These are phyloP conservation scores for Suhomyces chickasaworum DNA, from an alignment of 1,139 yeast species.

Conservation along the genomic window DNA sequence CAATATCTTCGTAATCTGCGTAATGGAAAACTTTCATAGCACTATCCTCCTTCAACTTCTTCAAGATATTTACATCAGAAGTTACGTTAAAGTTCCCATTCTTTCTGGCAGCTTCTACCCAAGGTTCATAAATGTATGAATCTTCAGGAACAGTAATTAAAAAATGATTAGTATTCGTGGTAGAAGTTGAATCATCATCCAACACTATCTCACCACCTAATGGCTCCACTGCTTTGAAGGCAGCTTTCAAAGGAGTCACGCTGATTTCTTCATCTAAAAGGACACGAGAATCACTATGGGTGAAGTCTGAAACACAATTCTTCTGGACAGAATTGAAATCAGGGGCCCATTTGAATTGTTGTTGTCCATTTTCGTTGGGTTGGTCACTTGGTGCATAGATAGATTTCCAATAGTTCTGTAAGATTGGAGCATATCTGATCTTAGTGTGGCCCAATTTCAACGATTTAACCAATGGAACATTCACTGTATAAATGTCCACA, in stretches of 20 bases:
- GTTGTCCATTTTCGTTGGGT: conserved; percentile 29
- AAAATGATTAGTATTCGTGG: conserved; percentile 13
- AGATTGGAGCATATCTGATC: conserved; percentile 71
- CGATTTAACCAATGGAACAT: conserved; percentile 68
- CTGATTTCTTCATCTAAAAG: conserved; percentile 55
- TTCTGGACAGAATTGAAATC: conserved; percentile 71
- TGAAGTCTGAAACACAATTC: conserved; percentile 54
- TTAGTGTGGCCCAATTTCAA: conserved; percentile 56
- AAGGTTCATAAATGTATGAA: conserved; percentile 63
- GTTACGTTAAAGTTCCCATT: conserved; percentile 31
- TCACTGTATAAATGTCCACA: conserved; percentile 78
- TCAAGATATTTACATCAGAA: conserved; percentile 26
- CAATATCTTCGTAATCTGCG: conserved; percentile 88
- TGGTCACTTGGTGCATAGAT: conserved; percentile 38
- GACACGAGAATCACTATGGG: conserved; percentile 60
- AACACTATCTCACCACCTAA: conserved; percentile 58
- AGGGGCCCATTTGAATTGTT: conserved; percentile 75
- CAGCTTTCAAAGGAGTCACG: conserved; percentile 83
- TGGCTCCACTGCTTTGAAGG: conserved; percentile 58
- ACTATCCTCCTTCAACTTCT: conserved; percentile 22
- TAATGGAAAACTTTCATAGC: conserved; percentile 60
- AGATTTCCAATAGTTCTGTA: conserved; percentile 78
- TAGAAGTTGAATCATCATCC: conserved; percentile 16
- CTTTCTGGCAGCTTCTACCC: conserved; percentile 42
- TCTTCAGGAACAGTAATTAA: conserved; percentile 37